Percentiles rank a stretch among this genome's conserved stretches.
Evolutionary conservation across 2,329 filamentous ascomycete genomes (phyloP).

Genomic region (Rhexocercosporidium sp.): DNA sequence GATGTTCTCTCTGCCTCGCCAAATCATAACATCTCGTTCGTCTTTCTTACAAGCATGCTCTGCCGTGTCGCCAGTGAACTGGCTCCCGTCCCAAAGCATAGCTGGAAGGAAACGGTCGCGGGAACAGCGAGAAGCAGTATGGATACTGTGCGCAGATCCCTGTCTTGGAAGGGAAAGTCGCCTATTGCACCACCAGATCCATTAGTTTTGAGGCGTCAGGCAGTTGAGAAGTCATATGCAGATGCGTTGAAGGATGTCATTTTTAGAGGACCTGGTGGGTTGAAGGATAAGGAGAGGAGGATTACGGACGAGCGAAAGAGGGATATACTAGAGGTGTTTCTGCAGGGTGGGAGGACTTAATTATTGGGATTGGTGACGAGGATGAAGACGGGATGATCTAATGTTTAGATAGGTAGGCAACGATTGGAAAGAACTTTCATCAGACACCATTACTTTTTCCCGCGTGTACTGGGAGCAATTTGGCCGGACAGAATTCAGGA

Average conservation of each 20-base stretch:
- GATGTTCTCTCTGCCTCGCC: constrained; percentile 75
- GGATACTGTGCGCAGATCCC: constrained; percentile 32
- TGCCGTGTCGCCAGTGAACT: constrained; percentile 62
- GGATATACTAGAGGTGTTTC: constrained; percentile 73
- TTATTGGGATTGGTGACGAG: not conserved
- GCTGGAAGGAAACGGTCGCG: constrained; percentile 24
- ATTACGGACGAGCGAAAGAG: constrained; percentile 67
- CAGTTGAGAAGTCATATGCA: constrained; percentile 66
- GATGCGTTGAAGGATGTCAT: constrained; percentile 68
- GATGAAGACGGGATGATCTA: not conserved
- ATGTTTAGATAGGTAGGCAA: not conserved
- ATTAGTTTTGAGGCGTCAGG: constrained; percentile 58
- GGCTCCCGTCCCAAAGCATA: constrained; percentile 44
- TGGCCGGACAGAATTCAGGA: no score
- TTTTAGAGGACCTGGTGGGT: constrained; percentile 55
- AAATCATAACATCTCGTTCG: constrained; percentile 86
- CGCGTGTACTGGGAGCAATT: not conserved
- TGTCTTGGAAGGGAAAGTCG: constrained; percentile 38
- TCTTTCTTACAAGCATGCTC: constrained; percentile 83
- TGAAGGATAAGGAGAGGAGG: constrained; percentile 60
- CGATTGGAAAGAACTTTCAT: not conserved
- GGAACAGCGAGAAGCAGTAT: constrained; percentile 34
- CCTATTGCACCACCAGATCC: constrained; percentile 48
- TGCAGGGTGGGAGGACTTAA: constrained; percentile 42
- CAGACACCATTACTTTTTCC: not conserved